phyloP scores from a whole-genome alignment of 129 eudicot genomes.

The Cynara cardunculus region DNA sequence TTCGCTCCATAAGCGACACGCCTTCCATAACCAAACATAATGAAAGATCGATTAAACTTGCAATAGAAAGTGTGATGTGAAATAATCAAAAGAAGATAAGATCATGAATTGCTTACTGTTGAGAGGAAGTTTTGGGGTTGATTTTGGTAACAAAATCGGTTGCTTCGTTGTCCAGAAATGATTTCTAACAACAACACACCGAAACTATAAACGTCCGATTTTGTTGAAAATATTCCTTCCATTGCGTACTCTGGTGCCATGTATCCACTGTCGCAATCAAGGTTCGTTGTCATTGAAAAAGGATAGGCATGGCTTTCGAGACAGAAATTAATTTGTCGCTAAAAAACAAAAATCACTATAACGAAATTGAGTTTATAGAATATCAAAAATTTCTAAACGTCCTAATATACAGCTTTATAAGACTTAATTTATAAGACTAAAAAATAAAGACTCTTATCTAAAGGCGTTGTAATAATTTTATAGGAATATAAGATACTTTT shows the following conservation, averaged over 20 bases:
- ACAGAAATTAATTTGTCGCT: neutral
- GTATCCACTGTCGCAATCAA: conserved; percentile 16
- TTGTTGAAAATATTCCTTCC: conserved; percentile 9
- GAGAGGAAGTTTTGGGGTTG: neutral
- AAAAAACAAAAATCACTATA: too few relatives aligned
- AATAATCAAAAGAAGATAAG: neutral
- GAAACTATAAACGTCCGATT: conserved; percentile 26
- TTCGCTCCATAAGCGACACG: neutral
- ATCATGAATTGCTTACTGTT: neutral
- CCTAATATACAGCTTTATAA: too few relatives aligned
- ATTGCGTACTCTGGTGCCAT: conserved; percentile 27
- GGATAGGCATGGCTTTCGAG: neutral
- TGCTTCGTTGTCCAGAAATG: neutral
- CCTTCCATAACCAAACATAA: neutral
- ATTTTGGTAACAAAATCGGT: neutral
- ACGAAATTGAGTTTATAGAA: too few relatives aligned
- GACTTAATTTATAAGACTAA: too few relatives aligned
- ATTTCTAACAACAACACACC: conserved; percentile 21
- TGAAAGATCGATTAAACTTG: neutral
- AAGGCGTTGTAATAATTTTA: too few relatives aligned
- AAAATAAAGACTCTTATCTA: too few relatives aligned
- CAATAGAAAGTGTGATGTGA: neutral
- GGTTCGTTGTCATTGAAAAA: neutral
- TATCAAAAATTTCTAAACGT: too few relatives aligned
- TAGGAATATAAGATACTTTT: too few relatives aligned